Conservation (phyloP, 108 stramenopile species). For the Fistulifera solaris region DNA sequence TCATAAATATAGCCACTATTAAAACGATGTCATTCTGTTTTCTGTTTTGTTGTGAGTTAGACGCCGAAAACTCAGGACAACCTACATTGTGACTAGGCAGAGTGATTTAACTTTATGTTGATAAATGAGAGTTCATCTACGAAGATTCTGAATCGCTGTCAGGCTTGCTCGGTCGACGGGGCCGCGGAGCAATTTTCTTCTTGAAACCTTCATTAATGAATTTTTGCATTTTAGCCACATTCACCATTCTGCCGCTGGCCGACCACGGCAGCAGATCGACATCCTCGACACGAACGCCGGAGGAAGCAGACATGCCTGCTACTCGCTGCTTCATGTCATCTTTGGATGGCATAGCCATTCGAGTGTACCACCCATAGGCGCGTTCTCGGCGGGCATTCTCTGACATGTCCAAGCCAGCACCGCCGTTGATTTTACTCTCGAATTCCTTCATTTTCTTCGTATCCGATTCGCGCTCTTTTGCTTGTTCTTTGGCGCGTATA, state of each 20-base stretch:
- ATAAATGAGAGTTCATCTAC: too few species aligned
- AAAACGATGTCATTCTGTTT: too few species aligned
- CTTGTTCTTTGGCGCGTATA: neutral
- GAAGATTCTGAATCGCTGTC: too few species aligned
- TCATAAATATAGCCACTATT: too few species aligned
- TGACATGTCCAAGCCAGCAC: conserved; percentile 2
- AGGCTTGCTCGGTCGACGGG: too few species aligned
- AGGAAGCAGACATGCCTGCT: neutral
- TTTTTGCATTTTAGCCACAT: conserved; percentile 5
- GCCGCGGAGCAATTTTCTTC: too few species aligned
- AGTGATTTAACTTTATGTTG: too few species aligned
- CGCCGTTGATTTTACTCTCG: neutral
- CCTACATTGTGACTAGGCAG: too few species aligned
- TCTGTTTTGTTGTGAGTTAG: too few species aligned
- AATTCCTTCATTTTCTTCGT: neutral
- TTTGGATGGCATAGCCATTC: conserved; percentile 1
- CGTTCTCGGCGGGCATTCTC: conserved; percentile 3
- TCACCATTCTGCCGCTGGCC: conserved; percentile 2
- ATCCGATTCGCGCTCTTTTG: neutral
- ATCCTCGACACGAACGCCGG: neutral
- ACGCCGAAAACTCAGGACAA: too few species aligned
- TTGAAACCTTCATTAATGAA: neutral
- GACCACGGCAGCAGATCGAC: conserved; percentile 8
- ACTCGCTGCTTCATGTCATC: conserved; percentile 4
- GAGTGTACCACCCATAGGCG: conserved; percentile 6